These are phyloP conservation scores for Solanum chaucha DNA, from an alignment of 257 asterid genomes.

Conservation along the genomic window DNA sequence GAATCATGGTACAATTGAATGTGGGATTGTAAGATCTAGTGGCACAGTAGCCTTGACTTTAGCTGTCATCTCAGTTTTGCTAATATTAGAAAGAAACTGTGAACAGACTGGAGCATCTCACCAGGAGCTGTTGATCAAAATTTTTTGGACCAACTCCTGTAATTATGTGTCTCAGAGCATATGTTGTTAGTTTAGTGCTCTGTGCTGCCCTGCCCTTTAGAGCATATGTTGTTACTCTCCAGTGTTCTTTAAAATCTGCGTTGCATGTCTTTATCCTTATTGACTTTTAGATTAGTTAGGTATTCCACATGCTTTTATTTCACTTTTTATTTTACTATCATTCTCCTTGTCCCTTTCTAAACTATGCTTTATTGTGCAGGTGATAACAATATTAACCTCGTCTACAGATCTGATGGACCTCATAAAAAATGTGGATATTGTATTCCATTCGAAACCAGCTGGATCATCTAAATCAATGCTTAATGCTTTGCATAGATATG, in stretches of 20 bases:
- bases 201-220: neutral
- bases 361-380: conserved; percentile 32
- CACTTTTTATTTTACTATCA: neutral
- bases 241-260: neutral
- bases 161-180: neutral
- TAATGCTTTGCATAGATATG: conserved; percentile 34
- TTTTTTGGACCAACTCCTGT: neutral
- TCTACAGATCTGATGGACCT: conserved; percentile 61
- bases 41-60: neutral
- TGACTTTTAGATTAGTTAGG: neutral
- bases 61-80: neutral
- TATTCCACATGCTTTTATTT: neutral
- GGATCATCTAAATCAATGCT: conserved; percentile 48
- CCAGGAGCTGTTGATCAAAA: neutral
- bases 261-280: neutral
- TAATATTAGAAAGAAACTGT: neutral
- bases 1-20: neutral
- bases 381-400: conserved; percentile 63
- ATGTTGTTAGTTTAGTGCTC: neutral
- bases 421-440: conserved; percentile 55
- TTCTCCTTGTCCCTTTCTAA: neutral
- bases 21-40: neutral
- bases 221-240: neutral
- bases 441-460: conserved; percentile 52
- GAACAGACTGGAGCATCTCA: neutral